A percentile compares a stretch with the other conserved stretches of the same genome.
Evolutionary conservation across 305 asterid species (phyloP).

Genomic region (Solanum chacoense): DNA sequence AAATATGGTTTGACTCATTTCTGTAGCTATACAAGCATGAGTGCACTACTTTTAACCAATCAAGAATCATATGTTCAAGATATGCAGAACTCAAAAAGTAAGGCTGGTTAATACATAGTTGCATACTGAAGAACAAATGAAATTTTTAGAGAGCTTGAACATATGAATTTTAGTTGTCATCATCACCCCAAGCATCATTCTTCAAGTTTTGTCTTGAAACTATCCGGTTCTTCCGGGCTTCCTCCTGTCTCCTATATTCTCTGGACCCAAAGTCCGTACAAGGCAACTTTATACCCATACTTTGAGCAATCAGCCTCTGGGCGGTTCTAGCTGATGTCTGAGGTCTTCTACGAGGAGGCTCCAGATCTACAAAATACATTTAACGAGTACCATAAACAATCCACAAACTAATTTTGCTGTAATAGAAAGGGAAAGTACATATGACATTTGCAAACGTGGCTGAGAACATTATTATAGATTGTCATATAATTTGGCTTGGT

Average conservation of each 20-base stretch:
- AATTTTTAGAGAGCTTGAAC: background rate
- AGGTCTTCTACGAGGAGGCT: constrained; percentile 89
- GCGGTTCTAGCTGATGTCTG: constrained; percentile 87
- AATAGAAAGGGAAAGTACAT: background rate
- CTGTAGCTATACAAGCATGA: constrained; percentile 1
- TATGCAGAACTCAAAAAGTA: background rate
- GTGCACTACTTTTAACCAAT: background rate
- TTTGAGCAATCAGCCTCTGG: constrained; percentile 72
- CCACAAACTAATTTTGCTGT: background rate
- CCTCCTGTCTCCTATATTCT: constrained; percentile 68
- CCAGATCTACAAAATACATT: constrained; percentile 42
- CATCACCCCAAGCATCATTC: constrained; percentile 96
- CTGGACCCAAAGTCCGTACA: constrained; percentile 36
- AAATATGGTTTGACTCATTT: background rate
- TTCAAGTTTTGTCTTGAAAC: constrained; percentile 60
- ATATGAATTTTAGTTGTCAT: constrained; percentile 13
- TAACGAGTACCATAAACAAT: background rate
- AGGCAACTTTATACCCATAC: constrained; percentile 80
- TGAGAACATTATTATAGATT: background rate
- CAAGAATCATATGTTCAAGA: background rate
- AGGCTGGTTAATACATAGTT: background rate
- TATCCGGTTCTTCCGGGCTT: constrained; percentile 52
- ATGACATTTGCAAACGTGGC: background rate
- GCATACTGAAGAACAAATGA: background rate
- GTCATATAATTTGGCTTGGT: background rate